Conservation (phyloP, 164 flowering plant species). For the Stephania japonica region DNA sequence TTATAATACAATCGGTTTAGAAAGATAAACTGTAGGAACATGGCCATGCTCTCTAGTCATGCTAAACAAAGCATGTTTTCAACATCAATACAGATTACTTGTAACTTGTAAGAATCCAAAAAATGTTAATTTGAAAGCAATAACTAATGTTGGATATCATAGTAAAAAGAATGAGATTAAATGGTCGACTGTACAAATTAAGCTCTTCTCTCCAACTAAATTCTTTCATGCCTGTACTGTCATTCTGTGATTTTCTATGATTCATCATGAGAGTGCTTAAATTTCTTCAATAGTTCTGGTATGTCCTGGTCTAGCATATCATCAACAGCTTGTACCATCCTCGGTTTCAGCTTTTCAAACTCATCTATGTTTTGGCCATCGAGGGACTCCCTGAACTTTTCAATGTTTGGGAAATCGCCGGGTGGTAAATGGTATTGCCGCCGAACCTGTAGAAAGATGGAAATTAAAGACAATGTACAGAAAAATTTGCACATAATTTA, state of each 20-base stretch:
- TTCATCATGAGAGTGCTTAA: constrained; percentile 30
- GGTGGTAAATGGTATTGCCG: constrained; percentile 53
- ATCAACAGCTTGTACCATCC: constrained; percentile 82
- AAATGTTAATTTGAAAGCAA: neutral
- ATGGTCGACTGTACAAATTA: neutral
- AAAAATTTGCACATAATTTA: neutral
- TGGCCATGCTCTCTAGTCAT: too few relatives aligned
- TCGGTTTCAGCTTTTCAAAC: constrained; percentile 87
- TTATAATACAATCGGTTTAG: too few relatives aligned
- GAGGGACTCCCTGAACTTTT: constrained; percentile 69
- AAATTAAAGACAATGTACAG: neutral
- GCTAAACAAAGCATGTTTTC: too few relatives aligned
- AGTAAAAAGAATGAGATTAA: neutral
- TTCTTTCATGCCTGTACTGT: neutral
- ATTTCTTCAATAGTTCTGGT: constrained; percentile 76
- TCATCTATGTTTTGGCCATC: constrained; percentile 75
- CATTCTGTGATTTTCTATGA: neutral
- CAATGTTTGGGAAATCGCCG: constrained; percentile 89
- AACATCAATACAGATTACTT: too few relatives aligned
- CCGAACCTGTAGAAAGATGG: constrained; percentile 47
- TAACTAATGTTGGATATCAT: neutral
- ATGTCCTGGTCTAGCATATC: constrained; percentile 96
- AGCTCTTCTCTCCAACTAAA: neutral
- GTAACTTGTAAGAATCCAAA: too few relatives aligned
- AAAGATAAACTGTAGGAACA: too few relatives aligned